Percentiles rank a stretch among this genome's conserved stretches.
phyloP scores from a whole-genome alignment of 169 alveolate genomes.

The Plasmodium vivax region DNA sequence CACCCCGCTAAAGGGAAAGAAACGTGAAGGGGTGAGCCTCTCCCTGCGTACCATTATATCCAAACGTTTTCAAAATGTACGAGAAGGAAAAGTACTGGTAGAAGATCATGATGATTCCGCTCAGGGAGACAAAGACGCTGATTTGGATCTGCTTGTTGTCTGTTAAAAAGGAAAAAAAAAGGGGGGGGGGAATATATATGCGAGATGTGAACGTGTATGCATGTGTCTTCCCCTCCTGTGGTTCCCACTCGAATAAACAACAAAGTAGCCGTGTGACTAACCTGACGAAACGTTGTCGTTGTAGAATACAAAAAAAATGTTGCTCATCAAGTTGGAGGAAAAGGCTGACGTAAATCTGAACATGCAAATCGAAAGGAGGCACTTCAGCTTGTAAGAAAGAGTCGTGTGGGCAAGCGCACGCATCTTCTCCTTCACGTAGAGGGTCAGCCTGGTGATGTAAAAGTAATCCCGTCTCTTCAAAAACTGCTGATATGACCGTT shows the following conservation, averaged over 20 bases:
- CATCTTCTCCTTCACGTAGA: constrained; percentile 8
- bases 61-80: constrained; percentile 35
- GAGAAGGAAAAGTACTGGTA: constrained; percentile 75
- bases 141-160: constrained; percentile 74
- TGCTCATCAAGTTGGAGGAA: constrained; percentile 68
- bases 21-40: neutral
- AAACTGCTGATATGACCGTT: constrained; percentile 41
- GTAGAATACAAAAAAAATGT: constrained; percentile 72
- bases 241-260: neutral
- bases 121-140: constrained; percentile 70
- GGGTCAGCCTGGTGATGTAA: constrained; percentile 15
- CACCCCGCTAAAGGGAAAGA: neutral
- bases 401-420: neutral
- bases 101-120: constrained; percentile 73
- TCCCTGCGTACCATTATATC: constrained; percentile 56
- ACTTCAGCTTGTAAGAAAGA: constrained; percentile 40
- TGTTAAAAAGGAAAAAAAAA: neutral
- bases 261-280: neutral
- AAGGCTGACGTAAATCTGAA: constrained; percentile 68
- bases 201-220: neutral
- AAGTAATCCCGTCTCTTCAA: constrained; percentile 15
- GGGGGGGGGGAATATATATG: neutral
- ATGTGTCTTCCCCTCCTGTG: neutral
- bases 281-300: constrained; percentile 72
- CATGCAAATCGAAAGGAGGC: constrained; percentile 56